Conservation (phyloP, 352 stramenopile species). For the Phytophthora kernoviae region DNA sequence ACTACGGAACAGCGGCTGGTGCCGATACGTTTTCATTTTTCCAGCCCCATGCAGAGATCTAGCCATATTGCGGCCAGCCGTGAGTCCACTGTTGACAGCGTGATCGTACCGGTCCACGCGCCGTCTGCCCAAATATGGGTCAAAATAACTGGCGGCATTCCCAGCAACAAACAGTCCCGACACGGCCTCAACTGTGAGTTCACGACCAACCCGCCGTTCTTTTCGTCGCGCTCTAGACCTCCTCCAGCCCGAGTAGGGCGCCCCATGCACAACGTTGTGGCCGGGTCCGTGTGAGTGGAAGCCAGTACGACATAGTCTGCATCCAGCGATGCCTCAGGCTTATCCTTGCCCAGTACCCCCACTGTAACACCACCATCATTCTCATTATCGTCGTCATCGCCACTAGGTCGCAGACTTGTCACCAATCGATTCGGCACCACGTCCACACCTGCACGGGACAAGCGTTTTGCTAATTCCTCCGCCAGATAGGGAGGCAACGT, state of each 20-base stretch:
- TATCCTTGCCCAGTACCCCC: slow-evolving; percentile 68
- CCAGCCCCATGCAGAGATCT: slow-evolving; percentile 38
- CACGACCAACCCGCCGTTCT: slow-evolving; percentile 90
- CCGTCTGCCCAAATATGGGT: slow-evolving; percentile 83
- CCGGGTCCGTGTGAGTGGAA: slow-evolving; percentile 90
- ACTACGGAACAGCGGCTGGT: slow-evolving; percentile 90
- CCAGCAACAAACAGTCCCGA: slow-evolving; percentile 91
- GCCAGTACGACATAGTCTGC: slow-evolving; percentile 92
- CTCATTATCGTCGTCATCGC: slow-evolving; percentile 49
- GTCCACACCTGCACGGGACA: slow-evolving; percentile 67
- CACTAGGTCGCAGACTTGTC: slow-evolving; percentile 70
- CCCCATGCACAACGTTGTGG: slow-evolving; percentile 62
- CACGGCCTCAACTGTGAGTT: slow-evolving; percentile 90
- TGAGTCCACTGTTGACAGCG: slow-evolving; percentile 91
- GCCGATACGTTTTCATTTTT: slow-evolving; percentile 86
- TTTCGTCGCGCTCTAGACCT: slow-evolving; percentile 82
- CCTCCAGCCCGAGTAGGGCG: slow-evolving; percentile 47
- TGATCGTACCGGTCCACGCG: slow-evolving; percentile 93
- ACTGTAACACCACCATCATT: slow-evolving; percentile 47
- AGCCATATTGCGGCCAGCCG: slow-evolving; percentile 90
- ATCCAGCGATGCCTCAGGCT: slow-evolving; percentile 58
- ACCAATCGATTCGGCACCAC: slow-evolving; percentile 75
- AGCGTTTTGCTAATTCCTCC: slow-evolving; percentile 58
- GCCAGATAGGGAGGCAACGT: slow-evolving; percentile 90
- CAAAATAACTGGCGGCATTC: slow-evolving; percentile 90